Percentiles rank a stretch among this genome's conserved stretches.
phyloP scores from a whole-genome alignment of 768 basidiomycete species.

The Macrocybe gigantea region DNA sequence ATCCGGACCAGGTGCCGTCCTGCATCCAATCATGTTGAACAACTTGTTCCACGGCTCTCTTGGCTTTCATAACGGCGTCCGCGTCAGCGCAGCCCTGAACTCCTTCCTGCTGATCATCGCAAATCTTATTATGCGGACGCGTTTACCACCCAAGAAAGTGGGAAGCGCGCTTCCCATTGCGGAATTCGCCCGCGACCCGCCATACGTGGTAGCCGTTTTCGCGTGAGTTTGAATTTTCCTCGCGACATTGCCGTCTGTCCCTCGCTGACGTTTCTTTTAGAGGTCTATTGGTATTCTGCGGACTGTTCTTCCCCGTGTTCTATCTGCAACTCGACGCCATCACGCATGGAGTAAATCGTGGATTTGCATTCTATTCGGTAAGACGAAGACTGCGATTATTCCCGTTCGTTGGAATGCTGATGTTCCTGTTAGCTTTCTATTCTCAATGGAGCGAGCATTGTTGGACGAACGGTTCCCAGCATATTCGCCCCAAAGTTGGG shows the following conservation, averaged over 20 bases:
- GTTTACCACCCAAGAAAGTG: conserved; percentile 25
- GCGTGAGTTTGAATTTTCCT: neutral
- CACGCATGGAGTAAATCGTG: conserved; percentile 30
- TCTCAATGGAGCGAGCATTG: conserved; percentile 43
- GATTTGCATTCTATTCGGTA: conserved; percentile 47
- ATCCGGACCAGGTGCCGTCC: conserved; percentile 30
- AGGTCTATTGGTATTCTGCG: conserved; percentile 23
- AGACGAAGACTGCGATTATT: conserved; percentile 6
- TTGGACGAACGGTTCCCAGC: conserved; percentile 45
- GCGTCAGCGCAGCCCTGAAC: conserved; percentile 32
- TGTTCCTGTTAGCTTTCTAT: conserved; percentile 35
- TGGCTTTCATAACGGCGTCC: conserved; percentile 34
- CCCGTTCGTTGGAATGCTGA: neutral
- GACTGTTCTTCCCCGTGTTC: conserved; percentile 40
- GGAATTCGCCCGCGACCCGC: conserved; percentile 23
- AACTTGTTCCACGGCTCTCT: conserved; percentile 28
- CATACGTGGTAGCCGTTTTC: conserved; percentile 16
- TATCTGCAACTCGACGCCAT: conserved; percentile 46
- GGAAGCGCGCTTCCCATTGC: conserved; percentile 15
- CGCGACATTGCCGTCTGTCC: neutral
- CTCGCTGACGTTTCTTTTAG: conserved; percentile 7
- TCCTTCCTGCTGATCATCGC: conserved; percentile 25
- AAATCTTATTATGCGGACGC: conserved; percentile 24
- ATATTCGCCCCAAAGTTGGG: conserved; percentile 37
- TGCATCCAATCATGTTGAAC: conserved; percentile 58